These are phyloP conservation scores for Dimocarpus longan DNA, from an alignment of 345 rosid species.

Conservation along the genomic window DNA sequence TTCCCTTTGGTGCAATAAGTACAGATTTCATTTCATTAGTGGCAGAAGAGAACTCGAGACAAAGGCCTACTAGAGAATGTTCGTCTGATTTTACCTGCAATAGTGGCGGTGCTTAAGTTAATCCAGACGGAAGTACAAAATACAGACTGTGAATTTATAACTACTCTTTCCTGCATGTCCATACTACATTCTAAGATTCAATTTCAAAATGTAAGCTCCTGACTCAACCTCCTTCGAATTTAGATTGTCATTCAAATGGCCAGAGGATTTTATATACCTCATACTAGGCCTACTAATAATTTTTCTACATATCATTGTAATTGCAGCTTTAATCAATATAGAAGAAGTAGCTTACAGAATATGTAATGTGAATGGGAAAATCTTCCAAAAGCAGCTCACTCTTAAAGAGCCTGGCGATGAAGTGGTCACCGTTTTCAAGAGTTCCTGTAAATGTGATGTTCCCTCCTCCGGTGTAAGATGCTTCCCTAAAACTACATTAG, in stretches of 20 bases:
- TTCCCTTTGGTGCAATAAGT: constrained; percentile 46
- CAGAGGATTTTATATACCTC: not conserved
- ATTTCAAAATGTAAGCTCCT: not conserved
- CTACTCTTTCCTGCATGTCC: not conserved
- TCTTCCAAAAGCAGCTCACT: constrained; percentile 53
- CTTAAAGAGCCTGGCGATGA: constrained; percentile 63
- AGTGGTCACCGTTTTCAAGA: constrained; percentile 44
- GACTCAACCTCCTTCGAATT: not conserved
- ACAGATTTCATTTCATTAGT: constrained; percentile 35
- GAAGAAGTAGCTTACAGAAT: constrained; percentile 61
- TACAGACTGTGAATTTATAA: not conserved
- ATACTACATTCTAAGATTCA: not conserved
- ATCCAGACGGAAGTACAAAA: not conserved
- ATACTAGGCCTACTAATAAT: not conserved
- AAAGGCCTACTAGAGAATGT: constrained; percentile 56
- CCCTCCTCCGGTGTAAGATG: constrained; percentile 81
- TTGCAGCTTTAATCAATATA: not conserved
- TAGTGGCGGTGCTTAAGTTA: not conserved
- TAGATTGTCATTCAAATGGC: not conserved
- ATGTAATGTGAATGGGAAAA: constrained; percentile 53
- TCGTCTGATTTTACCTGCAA: constrained; percentile 75
- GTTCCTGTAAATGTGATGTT: constrained; percentile 69
- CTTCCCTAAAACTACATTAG: constrained; percentile 51
- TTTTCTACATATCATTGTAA: not conserved
- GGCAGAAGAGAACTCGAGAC: constrained; percentile 56